Evolutionary conservation across 2,329 filamentous ascomycete species (phyloP).

Genomic region (Pseudogymnoascus sp.): DNA sequence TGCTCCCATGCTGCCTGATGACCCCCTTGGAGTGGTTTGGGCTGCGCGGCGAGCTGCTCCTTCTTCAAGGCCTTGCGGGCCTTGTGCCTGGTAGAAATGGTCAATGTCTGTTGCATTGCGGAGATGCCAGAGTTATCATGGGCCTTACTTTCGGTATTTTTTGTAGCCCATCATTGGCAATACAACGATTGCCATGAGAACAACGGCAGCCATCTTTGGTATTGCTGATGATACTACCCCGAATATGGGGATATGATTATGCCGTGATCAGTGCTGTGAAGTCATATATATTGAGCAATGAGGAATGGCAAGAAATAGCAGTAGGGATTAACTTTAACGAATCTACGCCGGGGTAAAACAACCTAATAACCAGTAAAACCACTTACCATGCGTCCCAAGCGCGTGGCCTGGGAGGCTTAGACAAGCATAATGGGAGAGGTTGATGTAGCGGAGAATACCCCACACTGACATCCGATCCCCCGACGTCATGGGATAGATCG

Average conservation of each 20-base stretch:
- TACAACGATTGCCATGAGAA: conserved; percentile 2
- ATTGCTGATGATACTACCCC: background rate
- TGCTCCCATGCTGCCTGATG: background rate
- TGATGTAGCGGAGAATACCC: background rate
- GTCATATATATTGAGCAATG: background rate
- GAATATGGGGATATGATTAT: background rate
- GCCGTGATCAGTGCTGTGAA: too few species aligned
- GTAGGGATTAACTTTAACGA: background rate
- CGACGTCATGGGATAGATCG: background rate
- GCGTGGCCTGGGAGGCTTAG: background rate
- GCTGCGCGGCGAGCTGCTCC: background rate
- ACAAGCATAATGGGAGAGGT: background rate
- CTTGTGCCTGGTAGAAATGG: background rate
- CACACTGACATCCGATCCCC: background rate
- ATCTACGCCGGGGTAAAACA: background rate
- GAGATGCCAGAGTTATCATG: background rate
- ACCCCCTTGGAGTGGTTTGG: background rate
- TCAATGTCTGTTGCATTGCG: background rate
- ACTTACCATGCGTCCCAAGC: background rate
- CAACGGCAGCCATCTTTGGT: background rate
- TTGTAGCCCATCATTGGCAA: background rate
- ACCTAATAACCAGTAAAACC: background rate
- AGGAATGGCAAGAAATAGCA: background rate
- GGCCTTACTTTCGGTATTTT: background rate
- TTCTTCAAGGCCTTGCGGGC: background rate